Base-by-base conservation (phyloP, 441 rosid genomes). In the Croton laevigatus region DNA sequence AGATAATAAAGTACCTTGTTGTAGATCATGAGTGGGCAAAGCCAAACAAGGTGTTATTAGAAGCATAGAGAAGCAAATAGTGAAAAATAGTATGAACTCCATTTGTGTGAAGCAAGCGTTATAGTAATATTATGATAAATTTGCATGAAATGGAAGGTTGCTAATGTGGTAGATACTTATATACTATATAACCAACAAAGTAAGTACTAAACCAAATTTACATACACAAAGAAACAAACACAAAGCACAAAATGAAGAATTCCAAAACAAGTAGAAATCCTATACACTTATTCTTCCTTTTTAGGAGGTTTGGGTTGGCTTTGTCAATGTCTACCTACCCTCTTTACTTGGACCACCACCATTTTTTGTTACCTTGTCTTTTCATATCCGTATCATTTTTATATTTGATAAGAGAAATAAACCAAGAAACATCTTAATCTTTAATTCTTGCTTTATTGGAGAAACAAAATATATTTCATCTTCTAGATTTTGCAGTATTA, bases 191-290 rank as follows among this genome's bases (percentile, higher is more conserved):
- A 11, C 38, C 10, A 57, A 40, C 8, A 60, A 27, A 32, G 67
- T 13, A 64, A 55, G 36, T 8, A 40, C 44, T 6, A 6, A 0
- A 53, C 54, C 40, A 19, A 68, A 48, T 59, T 37, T 40, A 40
- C 44, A 40, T 9, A 40, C 0, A 40, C 44, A 38, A 37, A 37
- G 4, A 37, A 38, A 23, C 9, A 9, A 42, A 70, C 86, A 78
- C 87, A 68, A 75, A 85, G 62, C 89, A 87, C 86, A 76, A 85
- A 82, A 78, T 76, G 75, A 62, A 78, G 84, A 82, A 83, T 79
- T 74, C 80, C 84, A 78, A 77, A 82, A 79, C 66, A 71, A 62
- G 44, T 32, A 46, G 58, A 72, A 71, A 65, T 62, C 52, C 71
- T 75, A 70, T 60, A 19, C 68, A 71, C 32, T 27, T 48, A 42